Base-by-base conservation (phyloP, 2,329 filamentous ascomycete species). In the Xylariaceae sp. region DNA sequence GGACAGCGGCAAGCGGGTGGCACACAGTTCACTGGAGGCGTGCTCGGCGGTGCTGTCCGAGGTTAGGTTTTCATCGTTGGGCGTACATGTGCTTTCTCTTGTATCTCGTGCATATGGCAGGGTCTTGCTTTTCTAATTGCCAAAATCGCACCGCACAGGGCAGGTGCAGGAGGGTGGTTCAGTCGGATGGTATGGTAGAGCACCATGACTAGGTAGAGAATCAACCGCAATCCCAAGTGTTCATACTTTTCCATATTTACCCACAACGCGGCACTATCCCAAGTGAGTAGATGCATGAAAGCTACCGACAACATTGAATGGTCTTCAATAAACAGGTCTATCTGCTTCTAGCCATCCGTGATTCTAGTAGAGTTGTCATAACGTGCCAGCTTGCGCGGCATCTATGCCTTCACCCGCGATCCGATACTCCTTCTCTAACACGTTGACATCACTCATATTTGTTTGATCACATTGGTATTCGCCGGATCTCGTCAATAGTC, bases 11-110 rank as follows among this genome's bases (percentile, higher is more conserved):
- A 84, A 62, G 78, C 81, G 52, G 79, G 83, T 47, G 85, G 85
- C 56, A 86, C 84, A 50, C 84, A 88, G 62, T 91, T 90, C 67
- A 89, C 86, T 12, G 87, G 87, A 48, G 87, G 87, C 65, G 87
- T 85, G 47, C 69, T 91, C 64, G 85, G 86, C 56, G 78, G 78
- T 53, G 80, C 79, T 40, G 78, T 84, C 48, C 71, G 80, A 56
- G 78, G 76, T 64, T 83, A 73, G 45, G 51, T 38, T 34, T 6
- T 26, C 22, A 26, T 6, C 22, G 11, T 26, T 26, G 36, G 44
- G 38, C 37, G 34, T 34, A 29, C 39, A 40, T 45, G 51, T 47
- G 42, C 44, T 29, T 48, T 29, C 45, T 52, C 44, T 49, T 48
- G 48, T 60, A 51, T 47, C 34, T 50, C 44, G 44, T 54, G 53